Conservation (phyloP, 2,329 filamentous ascomycete genomes). For the Fusarium concolor region DNA sequence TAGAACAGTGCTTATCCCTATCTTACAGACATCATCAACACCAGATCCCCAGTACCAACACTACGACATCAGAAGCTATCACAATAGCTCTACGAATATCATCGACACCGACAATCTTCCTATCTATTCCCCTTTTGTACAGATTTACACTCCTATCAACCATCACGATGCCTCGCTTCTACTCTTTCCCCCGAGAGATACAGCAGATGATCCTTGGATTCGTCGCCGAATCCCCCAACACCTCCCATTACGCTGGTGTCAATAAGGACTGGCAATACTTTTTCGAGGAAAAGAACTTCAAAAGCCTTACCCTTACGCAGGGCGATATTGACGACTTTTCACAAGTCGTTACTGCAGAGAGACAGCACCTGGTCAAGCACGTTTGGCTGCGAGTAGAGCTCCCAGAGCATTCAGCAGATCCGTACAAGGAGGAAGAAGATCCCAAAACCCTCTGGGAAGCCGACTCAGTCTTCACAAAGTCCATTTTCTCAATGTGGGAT, state of each 20-base stretch:
- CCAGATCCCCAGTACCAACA: not conserved
- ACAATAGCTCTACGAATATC: not conserved
- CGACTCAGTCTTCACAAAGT: conserved; percentile 3
- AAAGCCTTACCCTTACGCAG: not conserved
- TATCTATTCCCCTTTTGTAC: no score
- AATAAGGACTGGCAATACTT: conserved; percentile 7
- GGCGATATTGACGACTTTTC: not conserved
- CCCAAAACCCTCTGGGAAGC: not conserved
- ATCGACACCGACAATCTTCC: not conserved
- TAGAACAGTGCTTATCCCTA: not conserved
- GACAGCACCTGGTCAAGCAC: conserved; percentile 1
- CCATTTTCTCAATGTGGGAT: conserved; percentile 1
- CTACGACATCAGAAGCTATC: no score
- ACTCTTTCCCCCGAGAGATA: conserved; percentile 7
- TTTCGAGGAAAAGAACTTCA: conserved; percentile 20
- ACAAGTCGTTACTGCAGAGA: not conserved
- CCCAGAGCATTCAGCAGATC: not conserved
- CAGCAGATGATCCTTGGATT: not conserved
- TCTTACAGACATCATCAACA: not conserved
- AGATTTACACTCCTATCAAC: not conserved
- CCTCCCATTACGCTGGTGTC: not conserved
- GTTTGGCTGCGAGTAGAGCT: conserved; percentile 10
- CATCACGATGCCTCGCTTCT: conserved; percentile 8
- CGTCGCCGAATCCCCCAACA: not conserved
- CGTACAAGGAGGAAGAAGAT: not conserved